A percentile compares a stretch with the other conserved stretches of the same genome.
Conservation (phyloP, 441 rosid species). For the Geranium incanum region DNA sequence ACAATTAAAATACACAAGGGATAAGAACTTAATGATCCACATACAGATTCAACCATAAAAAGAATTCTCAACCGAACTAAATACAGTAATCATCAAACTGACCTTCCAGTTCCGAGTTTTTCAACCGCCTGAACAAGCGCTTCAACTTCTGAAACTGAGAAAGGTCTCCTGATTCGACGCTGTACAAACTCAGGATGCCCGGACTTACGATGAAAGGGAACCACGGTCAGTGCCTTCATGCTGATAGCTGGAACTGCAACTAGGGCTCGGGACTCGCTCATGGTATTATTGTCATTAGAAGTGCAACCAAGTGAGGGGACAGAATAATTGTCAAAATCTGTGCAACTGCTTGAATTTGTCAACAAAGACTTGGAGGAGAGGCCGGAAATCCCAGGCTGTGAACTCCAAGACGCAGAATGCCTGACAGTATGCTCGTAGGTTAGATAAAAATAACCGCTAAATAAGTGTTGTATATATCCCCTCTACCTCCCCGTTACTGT, state of each 20-base stretch:
- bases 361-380: conserved; percentile 29
- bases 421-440: conserved; percentile 1
- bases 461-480: too few species aligned
- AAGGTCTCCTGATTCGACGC: conserved; percentile 98
- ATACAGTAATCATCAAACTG: conserved; percentile 4
- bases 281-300: conserved; percentile 33
- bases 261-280: conserved; percentile 45
- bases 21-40: background rate
- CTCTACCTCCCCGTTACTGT: background rate
- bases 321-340: conserved; percentile 57
- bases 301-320: conserved; percentile 46
- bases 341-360: conserved; percentile 32
- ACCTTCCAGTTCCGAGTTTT: conserved; percentile 98
- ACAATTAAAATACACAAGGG: background rate
- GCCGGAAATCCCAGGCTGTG: conserved; percentile 28
- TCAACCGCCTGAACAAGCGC: conserved; percentile 95
- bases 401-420: conserved; percentile 18
- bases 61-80: background rate
- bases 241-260: conserved; percentile 46
- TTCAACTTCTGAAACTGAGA: conserved; percentile 98
- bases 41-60: background rate
- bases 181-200: conserved; percentile 59
- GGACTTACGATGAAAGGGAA: conserved; percentile 50
- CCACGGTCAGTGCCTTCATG: conserved; percentile 46
- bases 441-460: background rate